Base-by-base conservation (phyloP, 176 grass and related monocot species). In the Bonia amplexicaulis region DNA sequence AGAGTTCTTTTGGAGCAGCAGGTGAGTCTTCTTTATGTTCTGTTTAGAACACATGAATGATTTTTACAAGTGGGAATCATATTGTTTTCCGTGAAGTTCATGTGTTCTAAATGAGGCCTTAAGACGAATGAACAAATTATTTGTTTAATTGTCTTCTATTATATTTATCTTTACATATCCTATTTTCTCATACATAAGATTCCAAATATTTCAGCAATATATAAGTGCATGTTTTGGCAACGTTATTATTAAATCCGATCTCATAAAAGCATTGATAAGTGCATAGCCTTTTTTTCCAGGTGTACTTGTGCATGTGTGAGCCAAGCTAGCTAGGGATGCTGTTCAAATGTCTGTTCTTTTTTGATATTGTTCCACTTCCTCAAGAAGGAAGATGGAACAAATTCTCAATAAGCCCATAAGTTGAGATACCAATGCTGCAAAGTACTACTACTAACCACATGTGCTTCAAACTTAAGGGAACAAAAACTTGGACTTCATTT, bases 261-360 rank as follows among this genome's bases (percentile, higher is more conserved):
- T 78, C 67, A 63, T 69, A 25, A 20, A 83, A 65, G 16, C 25
- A 39, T 6, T 7, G 82, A 48, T 66, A 42, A 64, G 26, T 33
- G n/a, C 60, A 46, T 72, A 88, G 44, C 31, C 66, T 85, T 85
- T 72, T 46, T 72, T 33, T n/a, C 13, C 47, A 82, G 74, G 41
- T 78, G 69, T 87, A 85, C 67, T 54, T 63, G 29, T 17, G 20
- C 15, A 68, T 76, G 74, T 77, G 64, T 66, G 49, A 40, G 31
- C 9, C 60, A 16, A 60, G 31, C 15, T 46, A 63, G 23, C 75
- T 27, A 33, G 55, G 35, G 9, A 65, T 86, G n/a, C 33, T 86
- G 58, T 81, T 74, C 12, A 74, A 35, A 47, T 15, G 17, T 72
- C 15, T 45, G 22, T 46, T 82, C 19, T 11, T 6, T 60, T 55